These are phyloP conservation scores for Ophiostoma fasciatum DNA, from an alignment of 2,329 filamentous ascomycete species.

Conservation along the genomic window DNA sequence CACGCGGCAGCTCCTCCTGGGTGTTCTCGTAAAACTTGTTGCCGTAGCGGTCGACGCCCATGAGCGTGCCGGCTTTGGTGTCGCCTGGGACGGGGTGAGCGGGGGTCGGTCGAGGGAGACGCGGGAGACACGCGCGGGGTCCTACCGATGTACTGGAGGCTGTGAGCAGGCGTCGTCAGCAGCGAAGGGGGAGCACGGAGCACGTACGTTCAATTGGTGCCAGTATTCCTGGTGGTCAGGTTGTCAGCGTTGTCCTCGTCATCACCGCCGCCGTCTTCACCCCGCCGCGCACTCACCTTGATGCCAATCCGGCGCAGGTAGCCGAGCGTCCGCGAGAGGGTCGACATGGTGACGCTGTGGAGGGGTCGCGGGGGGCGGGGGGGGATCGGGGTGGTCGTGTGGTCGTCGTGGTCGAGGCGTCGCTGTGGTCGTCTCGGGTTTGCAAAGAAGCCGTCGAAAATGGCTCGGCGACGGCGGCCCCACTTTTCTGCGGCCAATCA, in stretches of 20 bases:
- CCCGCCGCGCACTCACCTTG: conserved; percentile 64
- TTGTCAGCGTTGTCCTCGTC: conserved; percentile 20
- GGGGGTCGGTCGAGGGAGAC: background rate
- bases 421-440: background rate
- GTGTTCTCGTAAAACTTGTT: conserved; percentile 98
- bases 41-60: conserved; percentile 77
- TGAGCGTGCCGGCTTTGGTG: conserved; percentile 80
- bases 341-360: conserved; percentile 58
- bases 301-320: conserved; percentile 80
- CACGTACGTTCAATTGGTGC: conserved; percentile 81
- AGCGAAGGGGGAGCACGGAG: conserved; percentile 1
- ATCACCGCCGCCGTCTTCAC: no score
- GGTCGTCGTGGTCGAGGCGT: background rate
- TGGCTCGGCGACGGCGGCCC: no score
- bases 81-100: conserved; percentile 48
- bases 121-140: background rate
- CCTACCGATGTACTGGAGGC: conserved; percentile 40
- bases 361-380: conserved; percentile 4
- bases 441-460: no score
- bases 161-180: conserved; percentile 10
- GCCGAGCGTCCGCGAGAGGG: conserved; percentile 67
- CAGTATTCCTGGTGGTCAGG: conserved; percentile 57
- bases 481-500: no score
- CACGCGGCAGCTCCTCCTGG: conserved; percentile 85
- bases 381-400: background rate